A percentile compares a stretch with the other conserved stretches of the same genome.
These are phyloP conservation scores for Apiotrichum gamsii DNA, from an alignment of 1,284 basidiomycete species.

Conservation along the genomic window DNA sequence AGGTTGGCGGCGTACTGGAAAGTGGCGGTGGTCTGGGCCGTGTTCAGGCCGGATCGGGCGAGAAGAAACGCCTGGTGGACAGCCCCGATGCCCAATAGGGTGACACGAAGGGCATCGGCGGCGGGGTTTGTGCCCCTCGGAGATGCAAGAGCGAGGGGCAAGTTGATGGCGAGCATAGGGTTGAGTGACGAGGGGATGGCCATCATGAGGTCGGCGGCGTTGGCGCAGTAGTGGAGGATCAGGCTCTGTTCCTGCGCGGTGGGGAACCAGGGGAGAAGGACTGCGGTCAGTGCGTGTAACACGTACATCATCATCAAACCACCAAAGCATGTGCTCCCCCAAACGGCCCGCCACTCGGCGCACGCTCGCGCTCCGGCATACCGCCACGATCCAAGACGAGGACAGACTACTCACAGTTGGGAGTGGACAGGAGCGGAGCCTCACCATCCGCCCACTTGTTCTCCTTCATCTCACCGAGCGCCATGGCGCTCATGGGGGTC, in stretches of 20 bases:
- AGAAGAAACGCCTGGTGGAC: slow-evolving; percentile 49
- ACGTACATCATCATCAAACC: background rate
- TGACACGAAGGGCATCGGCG: slow-evolving; percentile 46
- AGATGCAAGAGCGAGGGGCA: slow-evolving; percentile 46
- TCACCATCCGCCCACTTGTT: background rate
- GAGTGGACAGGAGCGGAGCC: background rate
- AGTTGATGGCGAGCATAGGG: slow-evolving; percentile 48
- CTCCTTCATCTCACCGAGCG: background rate
- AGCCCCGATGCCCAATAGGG: slow-evolving; percentile 47
- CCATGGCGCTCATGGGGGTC: background rate
- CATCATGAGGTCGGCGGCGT: slow-evolving; percentile 49
- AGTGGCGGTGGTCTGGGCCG: slow-evolving; percentile 34
- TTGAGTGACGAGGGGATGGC: slow-evolving; percentile 48
- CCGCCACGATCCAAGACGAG: background rate
- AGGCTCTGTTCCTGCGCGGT: slow-evolving; percentile 44
- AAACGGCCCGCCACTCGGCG: no score
- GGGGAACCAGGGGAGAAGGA: slow-evolving; percentile 45
- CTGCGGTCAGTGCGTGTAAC: background rate
- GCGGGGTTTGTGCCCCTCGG: slow-evolving; percentile 42
- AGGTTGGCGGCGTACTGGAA: slow-evolving; percentile 34
- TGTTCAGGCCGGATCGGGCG: slow-evolving; percentile 36
- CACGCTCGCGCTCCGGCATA: no score
- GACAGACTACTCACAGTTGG: background rate
- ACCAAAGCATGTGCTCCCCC: no score
- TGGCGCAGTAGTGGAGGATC: slow-evolving; percentile 45